Evolutionary conservation across 192 early-diverging fungal species (phyloP), one percentile per base, ranked within the genome.

Genomic region (Coemansia sp.): DNA sequence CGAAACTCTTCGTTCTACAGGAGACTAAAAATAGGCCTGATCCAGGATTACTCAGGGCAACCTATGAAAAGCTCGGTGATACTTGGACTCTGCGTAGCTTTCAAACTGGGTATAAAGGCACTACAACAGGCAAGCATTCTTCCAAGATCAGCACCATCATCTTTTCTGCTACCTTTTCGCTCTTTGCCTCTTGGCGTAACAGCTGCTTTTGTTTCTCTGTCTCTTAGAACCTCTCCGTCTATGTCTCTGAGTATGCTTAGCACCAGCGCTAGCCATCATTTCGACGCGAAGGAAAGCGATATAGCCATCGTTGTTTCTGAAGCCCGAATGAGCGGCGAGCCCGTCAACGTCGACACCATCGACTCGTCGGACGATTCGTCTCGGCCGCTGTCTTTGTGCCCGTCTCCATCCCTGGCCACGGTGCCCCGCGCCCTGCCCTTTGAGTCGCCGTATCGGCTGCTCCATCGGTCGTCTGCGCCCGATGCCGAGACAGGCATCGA

Each of bases 251-350:
- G 18, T 36, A 56, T 56, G 32, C 34, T 39, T 56, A 24, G 19
- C 34, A 36, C 32, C 19, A 20, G 19, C 3, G 36, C 35, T n/a
- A 46, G 22, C 23, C 57, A 20, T 39, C 22, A 47, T 13, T 45
- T 58, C 24, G 39, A 58, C 57, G 57, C 45, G 23, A 58, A 6
- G 14, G 27, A 60, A 60, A 60, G 58, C 46, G 58, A 36, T 1
- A 6, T 58, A 27, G 6, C 56, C n/a, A 58, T 58, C 6, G 7
- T 24, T n/a, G 25, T 58, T 24, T 42, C 56, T 22, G 56, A 56
- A 16, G 55, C 55, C 1, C 29, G n/a, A 2, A 29, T 39, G 18
- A 56, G 28, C 29, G 34, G 5, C 13, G n/a, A n/a, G n/a, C 1
- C 6, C 18, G 18, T 2, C 28, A 28, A 55, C 14, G 18, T 4